Percentiles rank a stretch among this genome's conserved stretches.
These are phyloP conservation scores for Alnus glutinosa DNA, from an alignment of 306 rosid species.

Conservation along the genomic window DNA sequence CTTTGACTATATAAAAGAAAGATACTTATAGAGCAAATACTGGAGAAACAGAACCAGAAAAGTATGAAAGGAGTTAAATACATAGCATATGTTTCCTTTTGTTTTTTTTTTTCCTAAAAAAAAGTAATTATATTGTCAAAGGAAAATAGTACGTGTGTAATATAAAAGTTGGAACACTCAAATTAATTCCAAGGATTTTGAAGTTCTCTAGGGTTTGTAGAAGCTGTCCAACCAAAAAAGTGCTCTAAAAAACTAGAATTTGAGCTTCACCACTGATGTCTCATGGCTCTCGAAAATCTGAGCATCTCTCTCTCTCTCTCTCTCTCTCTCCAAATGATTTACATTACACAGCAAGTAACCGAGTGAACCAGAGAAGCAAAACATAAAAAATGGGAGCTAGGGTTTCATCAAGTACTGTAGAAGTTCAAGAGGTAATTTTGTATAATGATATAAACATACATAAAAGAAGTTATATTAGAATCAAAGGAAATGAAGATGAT, in stretches of 20 bases:
- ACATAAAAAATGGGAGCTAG: not conserved
- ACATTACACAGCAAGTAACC: not conserved
- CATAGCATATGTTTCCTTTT: not conserved
- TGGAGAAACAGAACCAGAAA: not conserved
- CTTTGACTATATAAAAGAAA: not conserved
- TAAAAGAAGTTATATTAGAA: not conserved
- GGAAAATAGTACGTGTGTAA: not conserved
- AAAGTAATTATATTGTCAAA: not conserved
- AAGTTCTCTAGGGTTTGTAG: not conserved
- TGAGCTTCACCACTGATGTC: not conserved
- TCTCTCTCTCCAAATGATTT: not conserved
- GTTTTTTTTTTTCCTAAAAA: too few relatives aligned
- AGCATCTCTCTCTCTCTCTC: not conserved
- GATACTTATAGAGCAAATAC: not conserved
- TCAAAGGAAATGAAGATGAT: slow-evolving; percentile 1
- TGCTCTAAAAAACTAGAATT: slow-evolving; percentile 1
- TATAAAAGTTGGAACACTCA: not conserved
- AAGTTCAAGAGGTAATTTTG: not conserved
- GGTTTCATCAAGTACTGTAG: not conserved
- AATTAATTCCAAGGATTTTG: not conserved
- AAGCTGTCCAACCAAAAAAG: not conserved
- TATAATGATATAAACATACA: not conserved
- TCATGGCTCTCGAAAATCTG: not conserved
- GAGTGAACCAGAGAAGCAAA: not conserved
- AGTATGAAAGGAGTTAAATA: not conserved